Evolutionary conservation across 495 filamentous ascomycete species (phyloP).

Genomic region (Lasiosphaeria miniovina): DNA sequence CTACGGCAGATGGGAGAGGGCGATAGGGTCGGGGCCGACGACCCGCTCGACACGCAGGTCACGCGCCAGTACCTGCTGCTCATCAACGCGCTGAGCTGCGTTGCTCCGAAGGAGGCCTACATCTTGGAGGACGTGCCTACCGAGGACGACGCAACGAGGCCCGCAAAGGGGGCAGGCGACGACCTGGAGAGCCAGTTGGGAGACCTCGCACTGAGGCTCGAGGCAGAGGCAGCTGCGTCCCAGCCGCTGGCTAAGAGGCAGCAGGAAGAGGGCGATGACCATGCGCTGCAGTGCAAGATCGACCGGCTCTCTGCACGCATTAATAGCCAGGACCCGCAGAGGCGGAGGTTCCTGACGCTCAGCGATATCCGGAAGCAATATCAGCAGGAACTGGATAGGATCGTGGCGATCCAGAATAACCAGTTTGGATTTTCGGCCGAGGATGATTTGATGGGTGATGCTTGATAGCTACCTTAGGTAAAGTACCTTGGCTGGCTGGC

Average conservation of each 20-base stretch:
- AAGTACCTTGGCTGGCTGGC: too few relatives aligned
- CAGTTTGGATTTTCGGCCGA: slow-evolving; percentile 53
- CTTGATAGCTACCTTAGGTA: too few relatives aligned
- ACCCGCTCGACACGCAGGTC: slow-evolving; percentile 55
- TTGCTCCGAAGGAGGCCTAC: slow-evolving; percentile 77
- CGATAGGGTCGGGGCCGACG: slow-evolving; percentile 45
- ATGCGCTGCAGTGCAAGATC: slow-evolving; percentile 25
- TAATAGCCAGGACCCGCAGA: slow-evolving; percentile 16
- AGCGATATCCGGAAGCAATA: slow-evolving; percentile 82
- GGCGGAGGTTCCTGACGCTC: slow-evolving; percentile 70
- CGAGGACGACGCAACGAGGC: slow-evolving; percentile 10
- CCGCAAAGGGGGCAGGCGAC: slow-evolving; percentile 18
- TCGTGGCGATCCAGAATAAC: slow-evolving; percentile 57
- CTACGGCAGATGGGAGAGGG: slow-evolving; percentile 45
- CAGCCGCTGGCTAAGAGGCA: slow-evolving; percentile 18
- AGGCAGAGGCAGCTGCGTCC: slow-evolving; percentile 5
- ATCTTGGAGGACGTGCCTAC: slow-evolving; percentile 48
- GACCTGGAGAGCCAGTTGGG: slow-evolving; percentile 26
- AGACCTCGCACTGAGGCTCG: slow-evolving; percentile 23
- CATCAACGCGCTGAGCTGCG: slow-evolving; percentile 84
- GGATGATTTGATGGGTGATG: slow-evolving; percentile 46
- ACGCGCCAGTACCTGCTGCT: slow-evolving; percentile 72
- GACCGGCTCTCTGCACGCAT: slow-evolving; percentile 12
- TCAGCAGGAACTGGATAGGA: slow-evolving; percentile 80
- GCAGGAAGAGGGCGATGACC: slow-evolving; percentile 25